A percentile compares a stretch with the other conserved stretches of the same genome.
phyloP scores from a whole-genome alignment of 1,139 yeast species.

The Hemisphaericaspora xylofermentans region DNA sequence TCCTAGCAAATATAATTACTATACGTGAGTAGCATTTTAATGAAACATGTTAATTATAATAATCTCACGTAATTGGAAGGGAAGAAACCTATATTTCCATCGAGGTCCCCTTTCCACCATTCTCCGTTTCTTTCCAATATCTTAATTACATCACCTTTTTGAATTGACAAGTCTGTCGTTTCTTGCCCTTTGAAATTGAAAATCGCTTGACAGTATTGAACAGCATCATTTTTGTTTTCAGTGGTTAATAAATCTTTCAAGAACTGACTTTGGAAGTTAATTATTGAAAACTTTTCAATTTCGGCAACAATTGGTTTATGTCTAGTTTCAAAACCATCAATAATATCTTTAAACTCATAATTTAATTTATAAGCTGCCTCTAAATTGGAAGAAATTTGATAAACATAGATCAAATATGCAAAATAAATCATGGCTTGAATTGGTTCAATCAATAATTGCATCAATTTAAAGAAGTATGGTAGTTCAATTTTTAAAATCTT shows the following conservation, averaged over 20 bases:
- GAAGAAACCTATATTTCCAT: conserved; percentile 50
- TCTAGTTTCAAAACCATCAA: conserved; percentile 12
- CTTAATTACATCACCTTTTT: conserved; percentile 48
- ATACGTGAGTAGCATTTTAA: not conserved
- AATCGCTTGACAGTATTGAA: conserved; percentile 30
- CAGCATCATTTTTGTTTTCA: not conserved
- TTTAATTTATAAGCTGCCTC: conserved; percentile 13
- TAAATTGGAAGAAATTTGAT: conserved; percentile 24
- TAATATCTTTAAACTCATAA: conserved; percentile 7
- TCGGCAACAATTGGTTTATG: conserved; percentile 14
- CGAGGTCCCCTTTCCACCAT: conserved; percentile 64
- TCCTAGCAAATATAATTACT: not conserved
- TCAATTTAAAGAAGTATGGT: conserved; percentile 35
- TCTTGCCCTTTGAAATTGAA: conserved; percentile 32
- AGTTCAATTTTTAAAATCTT: conserved; percentile 36
- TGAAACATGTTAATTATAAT: conserved; percentile 11
- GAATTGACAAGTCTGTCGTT: conserved; percentile 49
- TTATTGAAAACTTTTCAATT: conserved; percentile 21
- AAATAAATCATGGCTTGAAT: conserved; percentile 30
- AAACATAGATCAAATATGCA: conserved; percentile 27
- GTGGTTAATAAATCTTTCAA: conserved; percentile 12
- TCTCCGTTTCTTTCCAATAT: conserved; percentile 42
- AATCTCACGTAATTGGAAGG: conserved; percentile 53
- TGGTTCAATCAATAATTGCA: conserved; percentile 24
- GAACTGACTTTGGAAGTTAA: conserved; percentile 23